Evolutionary conservation across 106 monocot genomes (phyloP), one percentile per base, ranked within the genome.

Genomic region (Narthecium ossifragum): DNA sequence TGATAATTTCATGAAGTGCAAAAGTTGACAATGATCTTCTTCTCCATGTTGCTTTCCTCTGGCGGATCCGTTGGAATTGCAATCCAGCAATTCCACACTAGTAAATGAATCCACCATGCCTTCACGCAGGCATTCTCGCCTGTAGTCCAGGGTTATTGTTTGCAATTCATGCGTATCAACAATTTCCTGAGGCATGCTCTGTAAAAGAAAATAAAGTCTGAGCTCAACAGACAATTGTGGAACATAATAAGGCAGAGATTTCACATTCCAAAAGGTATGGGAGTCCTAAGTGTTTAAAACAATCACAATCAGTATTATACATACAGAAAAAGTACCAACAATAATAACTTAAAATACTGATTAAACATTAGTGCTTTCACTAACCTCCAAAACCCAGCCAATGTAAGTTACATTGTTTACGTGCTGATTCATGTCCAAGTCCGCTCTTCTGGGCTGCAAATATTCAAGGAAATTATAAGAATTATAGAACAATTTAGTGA

Each of bases 401-500:
- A 99, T 84, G 57, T 99, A 99, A 26, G 98, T 80, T 30, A 99
- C 98, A 53, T 99, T 99, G 72, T 99, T 99, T 46, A 99, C 98
- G 75, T 99, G 98, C 55, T 88, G 98, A 59, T 99, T 99, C 98
- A 99, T 99, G 67, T 99, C 98, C 23, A 99, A 63, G 80, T 99
- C 98, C 47, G 88, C 98, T 84, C 98, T 99, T 46, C 98, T 88
- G 3, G 98, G 98, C 98, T 99, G 71, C 38, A 62, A 11, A 37
- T 9, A 49, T 22, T 22, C 0, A n/a, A n/a, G n/a, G n/a, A n/a
- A n/a, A n/a, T n/a, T n/a, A 24, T 21, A 39, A 15, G 9, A 15
- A 15, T 22, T 52, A 46, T 8, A 58, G 26, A 0, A 59, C 25
- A 2, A 22, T 49, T 8, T 1, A 49, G 18, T 17, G 20, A 49